Evolutionary conservation across 495 filamentous ascomycete species (phyloP), one percentile per base, ranked within the genome.

Genomic region (Penicillium odoratum): DNA sequence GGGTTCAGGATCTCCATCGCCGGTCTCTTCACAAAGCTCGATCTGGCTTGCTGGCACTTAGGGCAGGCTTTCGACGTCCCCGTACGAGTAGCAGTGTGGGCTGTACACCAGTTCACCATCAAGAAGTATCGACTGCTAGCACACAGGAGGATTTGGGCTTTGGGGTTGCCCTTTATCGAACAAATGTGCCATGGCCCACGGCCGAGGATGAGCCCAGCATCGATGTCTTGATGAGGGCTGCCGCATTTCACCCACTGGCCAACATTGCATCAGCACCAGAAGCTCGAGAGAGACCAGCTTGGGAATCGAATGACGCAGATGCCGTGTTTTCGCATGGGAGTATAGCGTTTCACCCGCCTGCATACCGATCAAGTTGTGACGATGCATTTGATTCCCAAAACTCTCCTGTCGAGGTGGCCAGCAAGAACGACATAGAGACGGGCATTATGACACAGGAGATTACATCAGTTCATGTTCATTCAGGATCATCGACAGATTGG

Each of bases 121-220:
- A 7, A 31, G 51, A 28, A 6, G 11, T 53, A 21, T 67, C 62
- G 30, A 66, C 54, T 26, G 59, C 65, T 8, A 71, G 59, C 29
- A 77, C 73, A 11, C 66, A 72, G 48, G 69, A 72, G 13, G 73
- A 77, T 30, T 40, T 59, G 31, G 57, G 55, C 3, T 74, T 77
- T 48, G 74, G 74, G 11, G 48, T 60, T 46, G 59, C 66, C 21
- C 61, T 77, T 4, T 67, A 70, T 48, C 71, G 74, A 16, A 70
- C 64, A 5, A 51, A 55, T 21, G 57, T 54, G 51, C 60, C 65
- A 16, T 60, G 56, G 18, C 54, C 66, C 10, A 0, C 40, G 26
- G 3, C 7, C 13, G 33, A 21, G 2, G 5, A 47, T 43, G 48
- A 60, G 38, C 3, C 40, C 9, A 38, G 28, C 34, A 42, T 34